Evolutionary conservation across 2,329 filamentous ascomycete species (phyloP).

Genomic region (Sarocladium brachiariae): DNA sequence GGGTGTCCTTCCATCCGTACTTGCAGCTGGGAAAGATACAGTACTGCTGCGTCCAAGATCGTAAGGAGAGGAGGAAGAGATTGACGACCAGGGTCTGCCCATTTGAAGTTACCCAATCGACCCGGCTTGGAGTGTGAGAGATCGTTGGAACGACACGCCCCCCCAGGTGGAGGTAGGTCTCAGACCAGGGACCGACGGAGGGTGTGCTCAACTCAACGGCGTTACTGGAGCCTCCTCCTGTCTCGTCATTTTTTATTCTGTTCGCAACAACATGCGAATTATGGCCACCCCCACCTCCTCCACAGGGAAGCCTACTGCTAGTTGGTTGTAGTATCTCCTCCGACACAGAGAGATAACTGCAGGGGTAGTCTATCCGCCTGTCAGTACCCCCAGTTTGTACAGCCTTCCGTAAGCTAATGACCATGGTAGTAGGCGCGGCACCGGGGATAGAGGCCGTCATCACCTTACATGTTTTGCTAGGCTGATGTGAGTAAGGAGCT

Average conservation of each 20-base stretch:
- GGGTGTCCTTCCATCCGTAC: background rate
- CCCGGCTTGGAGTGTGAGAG: background rate
- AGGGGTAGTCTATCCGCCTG: background rate
- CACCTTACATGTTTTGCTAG: background rate
- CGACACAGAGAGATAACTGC: background rate
- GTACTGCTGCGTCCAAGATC: background rate
- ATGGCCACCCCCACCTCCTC: constrained; percentile 2
- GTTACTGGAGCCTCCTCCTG: background rate
- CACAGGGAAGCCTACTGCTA: too few species aligned
- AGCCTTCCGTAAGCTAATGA: background rate
- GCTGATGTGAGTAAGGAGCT: background rate
- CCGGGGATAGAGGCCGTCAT: background rate
- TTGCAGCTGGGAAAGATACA: background rate
- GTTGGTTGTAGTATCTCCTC: background rate
- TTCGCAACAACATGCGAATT: constrained; percentile 1
- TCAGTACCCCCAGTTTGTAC: background rate
- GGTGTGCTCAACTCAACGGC: background rate
- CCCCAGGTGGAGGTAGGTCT: background rate
- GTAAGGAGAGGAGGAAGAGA: background rate
- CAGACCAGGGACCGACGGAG: background rate
- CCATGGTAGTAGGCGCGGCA: background rate
- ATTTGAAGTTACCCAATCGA: background rate
- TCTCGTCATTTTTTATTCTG: constrained; percentile 1
- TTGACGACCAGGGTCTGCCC: background rate
- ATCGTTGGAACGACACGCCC: background rate